Evolutionary conservation across 108 stramenopile species (phyloP).

Genomic region (Epipyxis sp.): DNA sequence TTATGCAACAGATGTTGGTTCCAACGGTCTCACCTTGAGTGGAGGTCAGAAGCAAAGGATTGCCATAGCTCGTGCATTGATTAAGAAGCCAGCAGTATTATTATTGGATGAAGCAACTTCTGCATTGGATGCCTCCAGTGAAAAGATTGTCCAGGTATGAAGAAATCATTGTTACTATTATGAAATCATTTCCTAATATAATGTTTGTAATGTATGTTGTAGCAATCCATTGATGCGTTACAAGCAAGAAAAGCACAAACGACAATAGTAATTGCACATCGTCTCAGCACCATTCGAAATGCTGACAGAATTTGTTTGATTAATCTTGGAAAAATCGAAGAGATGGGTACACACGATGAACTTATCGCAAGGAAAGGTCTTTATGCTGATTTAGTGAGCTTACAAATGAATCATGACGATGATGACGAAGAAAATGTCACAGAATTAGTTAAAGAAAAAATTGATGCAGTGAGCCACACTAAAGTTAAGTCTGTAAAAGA

Average conservation of each 20-base stretch:
- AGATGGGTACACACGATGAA: constrained; percentile 71
- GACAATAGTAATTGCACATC: constrained; percentile 86
- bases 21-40: constrained; percentile 46
- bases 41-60: constrained; percentile 65
- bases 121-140: constrained; percentile 72
- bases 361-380: neutral
- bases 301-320: constrained; percentile 88
- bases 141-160: constrained; percentile 52
- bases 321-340: constrained; percentile 68
- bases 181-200: too few relatives aligned
- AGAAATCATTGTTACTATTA: too few relatives aligned
- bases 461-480: neutral
- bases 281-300: constrained; percentile 82
- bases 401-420: neutral
- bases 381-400: constrained; percentile 26
- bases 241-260: constrained; percentile 50
- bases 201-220: too few relatives aligned
- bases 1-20: constrained; percentile 58
- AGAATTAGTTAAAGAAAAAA: neutral
- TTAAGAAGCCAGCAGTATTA: constrained; percentile 68
- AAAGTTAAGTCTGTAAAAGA: too few relatives aligned
- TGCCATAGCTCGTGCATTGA: constrained; percentile 79
- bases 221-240: neutral
- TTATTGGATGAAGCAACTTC: constrained; percentile 82
- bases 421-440: neutral